Evolutionary conservation across 129 eudicot genomes (phyloP).

Genomic region (Flaveria ramosissima): DNA sequence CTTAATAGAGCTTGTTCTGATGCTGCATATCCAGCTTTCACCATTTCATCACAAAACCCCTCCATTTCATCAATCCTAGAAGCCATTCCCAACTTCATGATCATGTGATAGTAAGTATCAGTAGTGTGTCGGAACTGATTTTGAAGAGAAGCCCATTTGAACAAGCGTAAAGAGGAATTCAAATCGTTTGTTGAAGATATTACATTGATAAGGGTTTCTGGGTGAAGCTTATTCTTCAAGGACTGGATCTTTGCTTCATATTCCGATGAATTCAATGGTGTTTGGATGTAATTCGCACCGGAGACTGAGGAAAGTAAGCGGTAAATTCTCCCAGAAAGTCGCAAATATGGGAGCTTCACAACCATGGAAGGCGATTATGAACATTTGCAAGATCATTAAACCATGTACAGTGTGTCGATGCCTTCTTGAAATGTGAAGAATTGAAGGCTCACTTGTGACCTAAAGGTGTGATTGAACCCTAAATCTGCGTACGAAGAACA

Average conservation of each 20-base stretch:
- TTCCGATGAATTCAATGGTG: conserved; percentile 43
- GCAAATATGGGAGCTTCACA: conserved; percentile 45
- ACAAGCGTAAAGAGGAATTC: conserved; percentile 53
- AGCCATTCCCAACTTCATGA: conserved; percentile 66
- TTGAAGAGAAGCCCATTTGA: conserved; percentile 80
- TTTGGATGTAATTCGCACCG: conserved; percentile 27
- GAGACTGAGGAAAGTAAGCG: conserved; percentile 52
- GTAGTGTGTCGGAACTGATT: conserved; percentile 52
- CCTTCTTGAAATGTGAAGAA: not conserved
- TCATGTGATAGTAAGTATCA: conserved; percentile 58
- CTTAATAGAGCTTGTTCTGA: conserved; percentile 48
- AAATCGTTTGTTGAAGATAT: conserved; percentile 64
- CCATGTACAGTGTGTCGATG: not conserved
- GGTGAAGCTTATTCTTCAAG: conserved; percentile 51
- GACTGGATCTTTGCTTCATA: conserved; percentile 52
- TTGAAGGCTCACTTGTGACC: not conserved
- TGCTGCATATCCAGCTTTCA: conserved; percentile 44
- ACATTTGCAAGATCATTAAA: not conserved
- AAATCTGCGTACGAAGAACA: not conserved
- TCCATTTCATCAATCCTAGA: conserved; percentile 73
- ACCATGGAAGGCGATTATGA: conserved; percentile 51
- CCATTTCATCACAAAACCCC: conserved; percentile 67
- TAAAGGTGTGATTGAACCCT: not conserved
- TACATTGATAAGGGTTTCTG: conserved; percentile 51
- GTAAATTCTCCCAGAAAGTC: conserved; percentile 33